Evolutionary conservation across 495 filamentous ascomycete species (phyloP).

Genomic region (Penicillium pancosmium): DNA sequence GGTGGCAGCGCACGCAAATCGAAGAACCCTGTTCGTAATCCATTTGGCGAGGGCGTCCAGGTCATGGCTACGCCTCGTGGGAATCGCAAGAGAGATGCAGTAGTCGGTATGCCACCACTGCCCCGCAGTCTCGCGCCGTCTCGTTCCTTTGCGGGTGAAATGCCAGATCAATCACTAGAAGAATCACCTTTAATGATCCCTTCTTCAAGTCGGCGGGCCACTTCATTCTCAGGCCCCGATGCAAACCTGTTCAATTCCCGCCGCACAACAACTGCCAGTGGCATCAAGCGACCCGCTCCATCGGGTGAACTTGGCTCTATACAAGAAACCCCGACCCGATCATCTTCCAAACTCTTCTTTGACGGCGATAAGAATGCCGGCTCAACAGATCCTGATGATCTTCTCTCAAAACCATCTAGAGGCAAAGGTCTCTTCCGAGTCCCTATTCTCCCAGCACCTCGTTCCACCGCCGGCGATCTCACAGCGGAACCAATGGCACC

Average conservation of each 20-base stretch:
- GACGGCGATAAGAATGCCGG: conserved; percentile 19
- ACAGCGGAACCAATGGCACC: conserved; percentile 26
- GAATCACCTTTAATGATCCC: conserved; percentile 32
- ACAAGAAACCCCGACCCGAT: conserved; percentile 59
- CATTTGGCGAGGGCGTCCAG: conserved; percentile 59
- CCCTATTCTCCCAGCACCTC: conserved; percentile 43
- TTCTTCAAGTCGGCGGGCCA: conserved; percentile 28
- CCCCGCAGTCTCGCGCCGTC: conserved; percentile 32
- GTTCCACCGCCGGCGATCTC: conserved; percentile 15
- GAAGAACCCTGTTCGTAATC: conserved; percentile 67
- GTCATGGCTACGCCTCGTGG: conserved; percentile 78
- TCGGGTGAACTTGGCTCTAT: conserved; percentile 29
- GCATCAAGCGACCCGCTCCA: conserved; percentile 12
- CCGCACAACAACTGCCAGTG: not conserved
- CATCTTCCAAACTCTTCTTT: conserved; percentile 40
- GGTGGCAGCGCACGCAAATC: conserved; percentile 51
- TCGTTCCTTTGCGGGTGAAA: conserved; percentile 31
- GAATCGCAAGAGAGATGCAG: conserved; percentile 43
- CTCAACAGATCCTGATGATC: conserved; percentile 8
- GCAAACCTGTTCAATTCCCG: conserved; percentile 26
- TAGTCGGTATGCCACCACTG: conserved; percentile 34
- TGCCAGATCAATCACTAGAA: conserved; percentile 23
- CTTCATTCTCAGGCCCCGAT: conserved; percentile 33
- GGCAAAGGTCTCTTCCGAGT: conserved; percentile 38
- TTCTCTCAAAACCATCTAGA: conserved; percentile 19